These are phyloP conservation scores for Tylopilus sp. DNA, from an alignment of 768 basidiomycete species.

Conservation along the genomic window DNA sequence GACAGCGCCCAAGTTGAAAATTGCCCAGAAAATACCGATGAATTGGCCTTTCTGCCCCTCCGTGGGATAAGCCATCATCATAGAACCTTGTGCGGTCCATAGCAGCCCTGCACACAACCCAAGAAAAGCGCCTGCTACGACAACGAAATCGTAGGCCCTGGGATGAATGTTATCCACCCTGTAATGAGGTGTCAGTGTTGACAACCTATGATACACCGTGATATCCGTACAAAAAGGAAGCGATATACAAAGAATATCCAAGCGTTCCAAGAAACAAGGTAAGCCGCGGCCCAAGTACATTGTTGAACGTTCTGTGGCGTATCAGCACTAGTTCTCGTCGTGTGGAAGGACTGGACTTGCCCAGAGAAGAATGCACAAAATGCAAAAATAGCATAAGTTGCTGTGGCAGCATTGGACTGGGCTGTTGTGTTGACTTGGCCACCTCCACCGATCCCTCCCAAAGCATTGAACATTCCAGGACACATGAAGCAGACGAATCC, in stretches of 20 bases:
- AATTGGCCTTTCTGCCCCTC: constrained; percentile 73
- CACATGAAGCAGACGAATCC: constrained; percentile 65
- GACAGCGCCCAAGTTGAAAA: constrained; percentile 81
- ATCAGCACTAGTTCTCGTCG: neutral
- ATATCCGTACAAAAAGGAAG: constrained; percentile 61
- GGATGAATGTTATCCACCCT: constrained; percentile 72
- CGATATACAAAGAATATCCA: constrained; percentile 77
- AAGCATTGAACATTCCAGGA: constrained; percentile 72
- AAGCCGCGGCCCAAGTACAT: constrained; percentile 70
- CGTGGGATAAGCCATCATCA: constrained; percentile 83
- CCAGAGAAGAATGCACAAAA: constrained; percentile 66
- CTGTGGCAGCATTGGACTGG: constrained; percentile 65
- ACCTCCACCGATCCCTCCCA: constrained; percentile 76
- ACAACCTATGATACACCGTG: neutral
- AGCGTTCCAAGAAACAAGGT: constrained; percentile 71
- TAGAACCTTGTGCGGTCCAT: constrained; percentile 83
- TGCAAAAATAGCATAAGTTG: constrained; percentile 65
- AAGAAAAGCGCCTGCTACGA: constrained; percentile 68
- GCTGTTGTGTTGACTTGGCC: constrained; percentile 67
- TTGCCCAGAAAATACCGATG: constrained; percentile 80
- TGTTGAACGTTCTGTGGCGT: constrained; percentile 63
- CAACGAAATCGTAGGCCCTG: constrained; percentile 57
- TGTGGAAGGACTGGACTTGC: constrained; percentile 34
- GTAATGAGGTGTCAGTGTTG: neutral
- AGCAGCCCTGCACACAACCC: constrained; percentile 70